Conservation (phyloP, 257 asterid species). For the Scutellaria baicalensis region DNA sequence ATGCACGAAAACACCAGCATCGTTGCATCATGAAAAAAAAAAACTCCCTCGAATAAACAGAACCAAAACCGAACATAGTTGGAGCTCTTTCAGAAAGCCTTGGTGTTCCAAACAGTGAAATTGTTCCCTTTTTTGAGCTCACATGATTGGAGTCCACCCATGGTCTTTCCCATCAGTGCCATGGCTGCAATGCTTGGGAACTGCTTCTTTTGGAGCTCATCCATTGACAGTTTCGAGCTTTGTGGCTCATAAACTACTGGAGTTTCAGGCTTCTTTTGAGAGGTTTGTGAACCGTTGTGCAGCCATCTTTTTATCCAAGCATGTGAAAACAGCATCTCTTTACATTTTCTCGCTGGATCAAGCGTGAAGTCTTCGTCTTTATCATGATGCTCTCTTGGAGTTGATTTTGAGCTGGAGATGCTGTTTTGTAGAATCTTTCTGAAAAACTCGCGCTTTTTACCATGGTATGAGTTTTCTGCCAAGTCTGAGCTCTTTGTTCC, state of each 20-base stretch:
- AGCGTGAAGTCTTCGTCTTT: neutral
- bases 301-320: slow-evolving; percentile 78
- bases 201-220: slow-evolving; percentile 43
- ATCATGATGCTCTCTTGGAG: slow-evolving; percentile 13
- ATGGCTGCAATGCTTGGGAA: slow-evolving; percentile 84
- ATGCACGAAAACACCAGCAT: neutral
- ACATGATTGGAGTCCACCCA: slow-evolving; percentile 50
- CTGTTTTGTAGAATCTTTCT: slow-evolving; percentile 13
- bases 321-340: slow-evolving; percentile 35
- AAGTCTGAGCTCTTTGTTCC: slow-evolving; percentile 34
- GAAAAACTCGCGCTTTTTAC: slow-evolving; percentile 11
- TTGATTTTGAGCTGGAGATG: slow-evolving; percentile 18
- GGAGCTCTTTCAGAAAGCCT: slow-evolving; percentile 18
- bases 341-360: slow-evolving; percentile 3
- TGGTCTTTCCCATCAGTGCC: slow-evolving; percentile 84
- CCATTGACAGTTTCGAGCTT: slow-evolving; percentile 25
- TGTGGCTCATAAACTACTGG: slow-evolving; percentile 39
- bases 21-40: neutral
- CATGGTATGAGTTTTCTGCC: slow-evolving; percentile 25
- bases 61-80: neutral
- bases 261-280: slow-evolving; percentile 23
- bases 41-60: neutral
- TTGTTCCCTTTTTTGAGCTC: slow-evolving; percentile 46
- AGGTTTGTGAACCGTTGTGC: slow-evolving; percentile 11
- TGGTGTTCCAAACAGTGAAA: slow-evolving; percentile 59